Evolutionary conservation across 305 asterid species (phyloP), one percentile per base, ranked within the genome.

Genomic region (Fraxinus sp.): DNA sequence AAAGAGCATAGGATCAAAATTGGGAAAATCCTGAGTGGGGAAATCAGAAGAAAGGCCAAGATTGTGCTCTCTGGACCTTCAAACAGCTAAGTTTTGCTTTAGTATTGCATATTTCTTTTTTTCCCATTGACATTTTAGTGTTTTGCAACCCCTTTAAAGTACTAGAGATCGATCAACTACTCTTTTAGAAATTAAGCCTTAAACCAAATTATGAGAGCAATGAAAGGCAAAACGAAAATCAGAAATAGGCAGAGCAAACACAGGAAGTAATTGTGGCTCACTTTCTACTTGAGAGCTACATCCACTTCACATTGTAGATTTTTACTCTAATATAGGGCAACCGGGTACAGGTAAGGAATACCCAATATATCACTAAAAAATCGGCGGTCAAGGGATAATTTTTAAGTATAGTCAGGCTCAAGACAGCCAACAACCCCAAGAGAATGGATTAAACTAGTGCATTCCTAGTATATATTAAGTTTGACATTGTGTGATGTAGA

Each of bases 11-110:
- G 94, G 89, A 26, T 76, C 74, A 90, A 90, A 71, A 79, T 92
- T 79, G 87, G 79, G 86, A 87, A 87, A 90, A 91, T 91, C 80
- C 71, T 90, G 89, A 89, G 83, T 20, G 95, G 94, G 30, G 90
- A 88, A 30, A 88, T 85, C 55, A 78, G 90, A 78, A 88, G 90
- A 80, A 94, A 84, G 83, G 97, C 97, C 82, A 92, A 90, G 84
- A 90, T 94, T 84, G 93, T 94, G 76, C 94, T 94, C 55, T 89
- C 97, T 74, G 98, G 94, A 82, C 92, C 91, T 59, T 85, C 97
- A 52, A 92, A 92, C 84, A 91, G 95, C 90, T 84, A 78, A 84
- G 91, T 86, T 79, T 78, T 52, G 66, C n/a, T 55, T 20, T n/a
- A 55, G 66, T 41, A 41, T 41, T 55, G 66, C 66, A 16, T 55